Conservation (phyloP, 2,329 filamentous ascomycete species). For the Ceratocystis alfenasii region DNA sequence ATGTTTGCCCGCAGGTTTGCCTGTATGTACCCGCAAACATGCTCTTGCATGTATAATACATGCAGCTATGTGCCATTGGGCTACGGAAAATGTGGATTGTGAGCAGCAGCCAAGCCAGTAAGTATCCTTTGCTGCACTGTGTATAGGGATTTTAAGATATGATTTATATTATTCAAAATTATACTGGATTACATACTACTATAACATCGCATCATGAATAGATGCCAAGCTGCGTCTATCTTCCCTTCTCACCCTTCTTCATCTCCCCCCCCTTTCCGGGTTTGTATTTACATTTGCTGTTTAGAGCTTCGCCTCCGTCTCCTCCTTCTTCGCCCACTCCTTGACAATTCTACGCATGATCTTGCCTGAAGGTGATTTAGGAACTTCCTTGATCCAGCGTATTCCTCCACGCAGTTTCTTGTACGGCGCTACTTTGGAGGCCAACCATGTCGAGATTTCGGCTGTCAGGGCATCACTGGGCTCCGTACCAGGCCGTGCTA, state of each 20-base stretch:
- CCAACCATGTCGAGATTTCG: constrained; percentile 33
- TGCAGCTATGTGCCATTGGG: not conserved
- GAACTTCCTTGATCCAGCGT: constrained; percentile 53
- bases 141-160: too few species aligned
- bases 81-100: not conserved
- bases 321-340: constrained; percentile 29
- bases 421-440: constrained; percentile 48
- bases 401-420: constrained; percentile 64
- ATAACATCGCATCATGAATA: not conserved
- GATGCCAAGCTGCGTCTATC: not conserved
- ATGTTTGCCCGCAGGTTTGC: not conserved
- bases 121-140: not conserved
- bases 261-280: not conserved
- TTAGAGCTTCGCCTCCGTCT: constrained; percentile 31
- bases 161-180: too few species aligned
- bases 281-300: not conserved
- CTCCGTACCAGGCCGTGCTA: constrained; percentile 30
- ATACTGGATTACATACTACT: too few species aligned
- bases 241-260: not conserved
- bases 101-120: not conserved
- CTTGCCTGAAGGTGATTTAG: constrained; percentile 53
- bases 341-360: constrained; percentile 41
- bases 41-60: not conserved
- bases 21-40: not conserved
- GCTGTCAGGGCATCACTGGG: constrained; percentile 28